These are phyloP conservation scores for Cucurbita argyrosperma DNA, from an alignment of 306 rosid genomes.

Conservation along the genomic window DNA sequence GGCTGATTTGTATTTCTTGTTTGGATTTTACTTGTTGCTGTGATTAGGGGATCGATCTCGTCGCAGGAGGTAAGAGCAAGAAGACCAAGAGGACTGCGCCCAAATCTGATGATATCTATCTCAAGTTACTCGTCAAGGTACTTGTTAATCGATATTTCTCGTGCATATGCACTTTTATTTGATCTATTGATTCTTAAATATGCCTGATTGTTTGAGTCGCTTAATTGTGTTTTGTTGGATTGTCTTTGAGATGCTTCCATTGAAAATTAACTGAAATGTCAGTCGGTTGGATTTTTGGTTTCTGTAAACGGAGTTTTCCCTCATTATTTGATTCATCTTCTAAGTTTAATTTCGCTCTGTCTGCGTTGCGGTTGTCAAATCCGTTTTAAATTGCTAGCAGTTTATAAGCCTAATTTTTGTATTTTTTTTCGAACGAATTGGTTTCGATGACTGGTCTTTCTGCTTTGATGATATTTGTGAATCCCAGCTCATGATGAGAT, in stretches of 20 bases:
- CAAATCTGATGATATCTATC: slow-evolving; percentile 75
- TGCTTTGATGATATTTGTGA: slow-evolving; percentile 27
- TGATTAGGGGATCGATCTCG: slow-evolving; percentile 43
- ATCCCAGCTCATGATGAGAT: slow-evolving; percentile 41
- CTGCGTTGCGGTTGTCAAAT: neutral
- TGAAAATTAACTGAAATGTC: neutral
- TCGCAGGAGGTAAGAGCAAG: slow-evolving; percentile 84
- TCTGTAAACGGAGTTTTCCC: too few species aligned
- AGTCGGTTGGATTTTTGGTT: neutral
- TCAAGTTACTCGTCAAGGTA: slow-evolving; percentile 40
- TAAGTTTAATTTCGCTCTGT: neutral
- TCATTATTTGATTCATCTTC: neutral
- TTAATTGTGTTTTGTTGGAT: neutral
- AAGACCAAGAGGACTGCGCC: slow-evolving; percentile 65
- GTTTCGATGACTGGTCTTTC: neutral
- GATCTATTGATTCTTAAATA: neutral
- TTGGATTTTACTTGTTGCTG: neutral
- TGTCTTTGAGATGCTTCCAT: neutral
- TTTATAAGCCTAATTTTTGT: neutral
- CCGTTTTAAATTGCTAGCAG: neutral
- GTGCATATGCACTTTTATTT: neutral
- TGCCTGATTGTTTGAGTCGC: neutral
- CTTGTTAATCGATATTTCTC: neutral
- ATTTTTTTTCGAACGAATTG: neutral
- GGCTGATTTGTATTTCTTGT: neutral